Percentiles rank a stretch among this genome's conserved stretches.
phyloP scores from a whole-genome alignment of 2,329 filamentous ascomycete species.

The Diaporthe citri region DNA sequence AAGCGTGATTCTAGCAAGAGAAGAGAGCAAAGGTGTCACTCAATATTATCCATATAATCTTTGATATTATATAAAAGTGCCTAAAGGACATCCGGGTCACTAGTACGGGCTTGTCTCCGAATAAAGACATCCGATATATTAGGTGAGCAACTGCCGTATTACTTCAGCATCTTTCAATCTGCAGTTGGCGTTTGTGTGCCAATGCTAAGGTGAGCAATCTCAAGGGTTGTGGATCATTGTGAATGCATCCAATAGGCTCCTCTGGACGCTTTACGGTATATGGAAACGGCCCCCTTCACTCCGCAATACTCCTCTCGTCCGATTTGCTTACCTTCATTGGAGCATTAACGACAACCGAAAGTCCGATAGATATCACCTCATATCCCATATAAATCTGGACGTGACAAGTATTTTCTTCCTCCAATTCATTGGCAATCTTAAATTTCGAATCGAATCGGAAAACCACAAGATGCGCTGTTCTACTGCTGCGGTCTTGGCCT shows the following conservation, averaged over 20 bases:
- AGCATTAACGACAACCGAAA: neutral
- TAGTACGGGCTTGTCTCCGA: neutral
- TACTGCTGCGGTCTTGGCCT: neutral
- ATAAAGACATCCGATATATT: neutral
- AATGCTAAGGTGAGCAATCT: neutral
- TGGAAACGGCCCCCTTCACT: neutral
- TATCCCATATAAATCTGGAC: neutral
- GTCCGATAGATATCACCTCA: neutral
- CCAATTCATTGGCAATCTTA: neutral
- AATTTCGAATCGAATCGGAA: neutral
- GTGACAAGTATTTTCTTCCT: neutral
- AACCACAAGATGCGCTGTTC: constrained; percentile 4
- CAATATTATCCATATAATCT: neutral
- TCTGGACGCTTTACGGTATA: neutral
- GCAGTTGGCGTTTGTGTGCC: neutral
- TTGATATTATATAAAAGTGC: neutral
- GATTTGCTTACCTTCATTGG: constrained; percentile 3
- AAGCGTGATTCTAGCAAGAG: neutral
- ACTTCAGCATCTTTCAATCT: neutral
- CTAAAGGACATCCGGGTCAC: neutral
- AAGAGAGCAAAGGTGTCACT: neutral
- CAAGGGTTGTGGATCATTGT: neutral
- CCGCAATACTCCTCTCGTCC: constrained; percentile 4
- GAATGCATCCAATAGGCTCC: neutral
- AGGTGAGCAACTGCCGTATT: neutral